phyloP scores from a whole-genome alignment of 495 filamentous ascomycete genomes.

The Penicillium arizonense region DNA sequence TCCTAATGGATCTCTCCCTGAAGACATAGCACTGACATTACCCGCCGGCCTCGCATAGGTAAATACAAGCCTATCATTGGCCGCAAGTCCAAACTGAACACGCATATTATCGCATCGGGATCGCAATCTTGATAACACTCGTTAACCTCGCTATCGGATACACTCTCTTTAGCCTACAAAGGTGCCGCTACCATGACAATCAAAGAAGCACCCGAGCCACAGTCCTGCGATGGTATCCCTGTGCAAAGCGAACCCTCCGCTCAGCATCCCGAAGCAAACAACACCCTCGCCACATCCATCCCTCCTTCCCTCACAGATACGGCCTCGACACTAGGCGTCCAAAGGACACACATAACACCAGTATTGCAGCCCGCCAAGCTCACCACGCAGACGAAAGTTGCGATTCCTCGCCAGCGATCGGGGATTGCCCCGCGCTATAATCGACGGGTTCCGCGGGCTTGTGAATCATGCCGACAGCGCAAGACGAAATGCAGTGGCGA shows the following conservation, averaged over 20 bases:
- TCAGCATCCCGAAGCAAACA: background rate
- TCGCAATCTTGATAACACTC: slow-evolving; percentile 1
- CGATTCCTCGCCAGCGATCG: slow-evolving; percentile 44
- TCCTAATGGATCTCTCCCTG: background rate
- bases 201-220: slow-evolving; percentile 5
- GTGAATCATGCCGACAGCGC: slow-evolving; percentile 70
- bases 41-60: background rate
- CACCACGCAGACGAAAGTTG: slow-evolving; percentile 38
- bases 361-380: background rate
- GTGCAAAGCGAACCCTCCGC: background rate
- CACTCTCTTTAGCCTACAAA: slow-evolving; percentile 1
- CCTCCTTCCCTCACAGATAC: slow-evolving; percentile 11
- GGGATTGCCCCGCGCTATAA: slow-evolving; percentile 34
- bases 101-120: slow-evolving; percentile 14
- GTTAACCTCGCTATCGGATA: background rate
- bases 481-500: slow-evolving; percentile 64
- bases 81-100: slow-evolving; percentile 11
- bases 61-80: background rate
- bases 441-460: slow-evolving; percentile 54
- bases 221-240: background rate
- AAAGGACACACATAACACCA: slow-evolving; percentile 2
- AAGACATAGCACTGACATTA: background rate
- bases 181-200: slow-evolving; percentile 19
- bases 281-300: slow-evolving; percentile 13
- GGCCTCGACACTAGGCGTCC: slow-evolving; percentile 2